Conservation (phyloP, 345 rosid species). For the Combretum micranthum region DNA sequence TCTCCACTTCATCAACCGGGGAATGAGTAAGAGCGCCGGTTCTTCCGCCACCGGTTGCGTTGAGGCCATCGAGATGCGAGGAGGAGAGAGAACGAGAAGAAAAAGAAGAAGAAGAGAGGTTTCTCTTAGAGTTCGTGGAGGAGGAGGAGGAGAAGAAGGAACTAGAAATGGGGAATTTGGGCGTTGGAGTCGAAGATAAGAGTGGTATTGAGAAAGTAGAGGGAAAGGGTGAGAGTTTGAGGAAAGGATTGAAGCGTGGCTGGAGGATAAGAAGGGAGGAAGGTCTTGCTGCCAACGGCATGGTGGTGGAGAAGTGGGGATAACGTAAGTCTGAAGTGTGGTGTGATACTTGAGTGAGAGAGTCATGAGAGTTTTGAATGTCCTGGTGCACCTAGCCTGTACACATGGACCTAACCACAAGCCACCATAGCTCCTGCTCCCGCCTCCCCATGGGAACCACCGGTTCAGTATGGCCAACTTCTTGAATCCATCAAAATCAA, state of each 20-base stretch:
- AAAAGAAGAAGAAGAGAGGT: slow-evolving; percentile 16
- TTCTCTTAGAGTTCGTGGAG: slow-evolving; percentile 7
- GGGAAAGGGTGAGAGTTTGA: slow-evolving; percentile 18
- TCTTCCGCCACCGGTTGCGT: slow-evolving; percentile 29
- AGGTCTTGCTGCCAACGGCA: slow-evolving; percentile 25
- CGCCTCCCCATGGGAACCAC: too few species aligned
- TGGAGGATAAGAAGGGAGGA: slow-evolving; percentile 21
- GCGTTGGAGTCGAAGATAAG: slow-evolving; percentile 5
- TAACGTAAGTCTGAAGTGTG: background rate
- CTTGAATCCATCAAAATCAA: too few species aligned
- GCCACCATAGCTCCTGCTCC: too few species aligned
- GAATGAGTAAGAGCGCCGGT: slow-evolving; percentile 55
- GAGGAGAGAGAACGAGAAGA: slow-evolving; percentile 25
- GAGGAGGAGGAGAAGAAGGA: slow-evolving; percentile 4
- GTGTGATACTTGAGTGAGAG: too few species aligned
- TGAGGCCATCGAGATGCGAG: slow-evolving; percentile 12
- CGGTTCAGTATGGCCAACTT: too few species aligned
- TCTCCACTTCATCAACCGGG: slow-evolving; percentile 39
- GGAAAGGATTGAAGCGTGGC: slow-evolving; percentile 22
- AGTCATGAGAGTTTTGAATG: too few species aligned
- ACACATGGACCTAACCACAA: too few species aligned
- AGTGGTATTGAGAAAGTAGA: too few species aligned
- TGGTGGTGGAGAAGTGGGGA: background rate
- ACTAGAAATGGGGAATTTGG: slow-evolving; percentile 9
- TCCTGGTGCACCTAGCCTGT: too few species aligned